Evolutionary conservation across 2,329 filamentous ascomycete genomes (phyloP), one percentile per base, ranked within the genome.

Genomic region (Pestalotiopsis sp.): DNA sequence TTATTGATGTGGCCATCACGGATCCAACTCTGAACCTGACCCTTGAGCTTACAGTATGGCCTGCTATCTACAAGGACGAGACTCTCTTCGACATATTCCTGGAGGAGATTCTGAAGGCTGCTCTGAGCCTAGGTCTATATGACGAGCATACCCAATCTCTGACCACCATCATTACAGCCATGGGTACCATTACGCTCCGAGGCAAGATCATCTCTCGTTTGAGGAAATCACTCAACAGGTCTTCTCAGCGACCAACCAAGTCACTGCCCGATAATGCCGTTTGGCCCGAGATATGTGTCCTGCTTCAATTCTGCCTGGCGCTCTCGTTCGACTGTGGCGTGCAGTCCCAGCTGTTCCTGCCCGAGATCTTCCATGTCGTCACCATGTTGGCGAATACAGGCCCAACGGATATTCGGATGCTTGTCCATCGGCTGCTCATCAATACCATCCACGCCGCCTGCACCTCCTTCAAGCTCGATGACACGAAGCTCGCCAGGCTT

Each of bases 381-480:
- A 92, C 90, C 0, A 91, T 92, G 89, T 83, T 92, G 31, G 88
- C 89, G 45, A 92, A 92, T 73, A 91, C 88, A 1, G 90, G 90
- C 6, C 79, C 84, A 12, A 79, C 84, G 11, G 86, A 89, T 12
- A 82, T 91, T 6, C 85, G 90, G 62, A 78, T 86, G 7, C 81
- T 88, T 23, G 89, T 92, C 2, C 90, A 92, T 75, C 85, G 87
- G 66, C 80, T 92, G 12, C 80, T 92, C 27, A 85, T 91, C 66
- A 92, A 92, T 77, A 88, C 90, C 1, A 84, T 92, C 14, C 90
- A 92, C 76, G 88, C 90, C 6, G 87, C 90, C 45, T 92, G 89
- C 75, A 91, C 89, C 1, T 90, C 88, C 0, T 92, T 92, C 75
- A 79, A 80, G 6, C 80, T 92, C 3, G 89, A 91, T 70, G 90